These are phyloP conservation scores for Hymenoscyphus infarciens DNA, from an alignment of 2,329 filamentous ascomycete genomes.

Conservation along the genomic window DNA sequence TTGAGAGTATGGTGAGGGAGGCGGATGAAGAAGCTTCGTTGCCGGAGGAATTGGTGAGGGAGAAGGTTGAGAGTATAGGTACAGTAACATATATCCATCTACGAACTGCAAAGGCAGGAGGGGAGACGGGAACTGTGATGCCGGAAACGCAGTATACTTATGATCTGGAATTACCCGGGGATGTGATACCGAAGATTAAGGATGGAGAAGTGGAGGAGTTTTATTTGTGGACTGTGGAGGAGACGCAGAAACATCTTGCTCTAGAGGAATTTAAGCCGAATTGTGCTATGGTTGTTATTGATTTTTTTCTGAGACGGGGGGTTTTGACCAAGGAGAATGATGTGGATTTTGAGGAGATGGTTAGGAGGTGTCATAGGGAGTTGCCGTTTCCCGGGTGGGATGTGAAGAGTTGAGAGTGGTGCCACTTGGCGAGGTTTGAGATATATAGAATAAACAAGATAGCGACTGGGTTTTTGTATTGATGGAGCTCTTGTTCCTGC, in stretches of 20 bases:
- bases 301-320: slow-evolving; percentile 86
- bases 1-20: slow-evolving; percentile 81
- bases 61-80: slow-evolving; percentile 56
- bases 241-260: slow-evolving; percentile 67
- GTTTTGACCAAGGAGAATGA: slow-evolving; percentile 78
- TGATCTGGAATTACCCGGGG: slow-evolving; percentile 72
- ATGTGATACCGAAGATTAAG: slow-evolving; percentile 68
- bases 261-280: slow-evolving; percentile 87
- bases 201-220: slow-evolving; percentile 91
- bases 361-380: slow-evolving; percentile 68
- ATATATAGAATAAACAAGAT: too few species aligned
- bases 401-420: not conserved
- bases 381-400: slow-evolving; percentile 67
- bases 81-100: slow-evolving; percentile 83
- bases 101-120: slow-evolving; percentile 70
- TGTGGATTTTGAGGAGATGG: slow-evolving; percentile 71
- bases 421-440: not conserved
- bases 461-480: not conserved
- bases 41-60: slow-evolving; percentile 64
- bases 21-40: slow-evolving; percentile 85
- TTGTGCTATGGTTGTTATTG: slow-evolving; percentile 76
- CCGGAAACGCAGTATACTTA: slow-evolving; percentile 92
- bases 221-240: slow-evolving; percentile 69
- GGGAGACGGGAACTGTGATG: slow-evolving; percentile 77
- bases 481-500: not conserved